A percentile compares a stretch with the other conserved stretches of the same genome.
These are phyloP conservation scores for Hippophae gyantsensis DNA, from an alignment of 306 rosid species.

Conservation along the genomic window DNA sequence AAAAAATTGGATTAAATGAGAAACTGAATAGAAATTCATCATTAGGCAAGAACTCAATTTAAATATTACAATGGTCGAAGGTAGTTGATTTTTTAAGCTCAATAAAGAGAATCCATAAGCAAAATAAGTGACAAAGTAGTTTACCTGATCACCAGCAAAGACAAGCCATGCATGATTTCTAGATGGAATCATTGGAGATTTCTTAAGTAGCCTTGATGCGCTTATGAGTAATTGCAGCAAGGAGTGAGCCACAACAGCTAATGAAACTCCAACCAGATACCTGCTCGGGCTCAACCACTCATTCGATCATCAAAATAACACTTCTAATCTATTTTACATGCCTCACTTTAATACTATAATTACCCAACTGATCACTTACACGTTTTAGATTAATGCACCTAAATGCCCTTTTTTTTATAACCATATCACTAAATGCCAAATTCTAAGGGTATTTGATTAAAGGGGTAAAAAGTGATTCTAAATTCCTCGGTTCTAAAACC, in stretches of 20 bases:
- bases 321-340: neutral
- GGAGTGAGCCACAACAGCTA: slow-evolving; percentile 66
- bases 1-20: no score
- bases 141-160: slow-evolving; percentile 88
- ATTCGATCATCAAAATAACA: slow-evolving; percentile 12
- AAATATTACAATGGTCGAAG: no score
- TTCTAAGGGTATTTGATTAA: no score
- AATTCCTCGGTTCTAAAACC: neutral
- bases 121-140: neutral
- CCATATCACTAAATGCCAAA: no score
- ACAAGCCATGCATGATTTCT: slow-evolving; percentile 74
- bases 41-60: no score
- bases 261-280: slow-evolving; percentile 67
- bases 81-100: no score
- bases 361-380: slow-evolving; percentile 5
- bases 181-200: slow-evolving; percentile 51
- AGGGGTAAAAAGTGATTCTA: no score
- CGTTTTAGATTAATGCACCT: neutral
- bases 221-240: slow-evolving; percentile 62
- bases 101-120: no score
- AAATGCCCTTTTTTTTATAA: neutral
- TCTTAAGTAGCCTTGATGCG: slow-evolving; percentile 44
- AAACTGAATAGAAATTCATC: no score
- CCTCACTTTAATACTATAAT: neutral
- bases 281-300: slow-evolving; percentile 37